These are phyloP conservation scores for Trypanosoma conorhini DNA, from an alignment of 208 protist genomes.

Conservation along the genomic window DNA sequence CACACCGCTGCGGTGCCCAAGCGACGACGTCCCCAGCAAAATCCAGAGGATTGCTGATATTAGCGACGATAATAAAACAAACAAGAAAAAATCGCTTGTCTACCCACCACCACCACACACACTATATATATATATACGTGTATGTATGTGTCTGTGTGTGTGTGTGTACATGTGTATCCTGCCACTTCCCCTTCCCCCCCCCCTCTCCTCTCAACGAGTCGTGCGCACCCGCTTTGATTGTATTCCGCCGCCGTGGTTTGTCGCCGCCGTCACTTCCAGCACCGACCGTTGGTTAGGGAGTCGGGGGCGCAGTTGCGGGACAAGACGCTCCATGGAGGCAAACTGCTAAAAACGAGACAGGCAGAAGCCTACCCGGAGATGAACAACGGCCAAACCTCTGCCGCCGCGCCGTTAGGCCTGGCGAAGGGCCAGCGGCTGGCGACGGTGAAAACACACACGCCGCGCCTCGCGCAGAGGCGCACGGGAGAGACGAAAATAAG, in stretches of 20 bases:
- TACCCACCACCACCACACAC: no score
- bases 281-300: not conserved
- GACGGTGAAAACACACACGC: not conserved
- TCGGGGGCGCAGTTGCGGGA: not conserved
- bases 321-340: not conserved
- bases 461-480: not conserved
- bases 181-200: not conserved
- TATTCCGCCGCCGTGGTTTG: not conserved
- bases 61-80: no score
- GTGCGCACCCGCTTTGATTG: not conserved
- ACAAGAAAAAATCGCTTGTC: no score
- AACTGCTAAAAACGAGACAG: not conserved
- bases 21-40: not conserved
- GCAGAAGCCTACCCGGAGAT: not conserved
- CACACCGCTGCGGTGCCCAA: not conserved
- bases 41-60: not conserved
- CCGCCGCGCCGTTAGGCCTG: no score
- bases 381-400: not conserved
- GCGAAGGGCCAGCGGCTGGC: not conserved
- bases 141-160: no score
- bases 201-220: not conserved
- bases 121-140: no score
- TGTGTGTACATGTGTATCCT: not conserved
- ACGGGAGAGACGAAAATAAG: not conserved
- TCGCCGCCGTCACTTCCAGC: not conserved